These are phyloP conservation scores for Cyclotella atomus DNA, from an alignment of 108 stramenopile genomes.

Conservation along the genomic window DNA sequence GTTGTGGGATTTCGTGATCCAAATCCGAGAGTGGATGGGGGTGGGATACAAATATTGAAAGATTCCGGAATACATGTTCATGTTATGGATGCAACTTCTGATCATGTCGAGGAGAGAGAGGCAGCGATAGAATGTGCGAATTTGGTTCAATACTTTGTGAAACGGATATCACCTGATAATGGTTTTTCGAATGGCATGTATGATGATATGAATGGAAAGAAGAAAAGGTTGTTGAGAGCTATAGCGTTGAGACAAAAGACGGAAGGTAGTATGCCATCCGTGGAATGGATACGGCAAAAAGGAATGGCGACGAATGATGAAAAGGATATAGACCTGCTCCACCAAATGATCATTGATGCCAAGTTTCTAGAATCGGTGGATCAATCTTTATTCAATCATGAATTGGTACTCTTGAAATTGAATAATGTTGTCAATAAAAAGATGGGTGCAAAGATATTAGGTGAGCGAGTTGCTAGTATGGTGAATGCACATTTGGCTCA, in stretches of 20 bases:
- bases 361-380: slow-evolving; percentile 75
- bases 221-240: slow-evolving; percentile 54
- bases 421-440: slow-evolving; percentile 77
- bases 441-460: slow-evolving; percentile 66
- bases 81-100: neutral
- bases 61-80: slow-evolving; percentile 70
- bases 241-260: slow-evolving; percentile 58
- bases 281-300: slow-evolving; percentile 48
- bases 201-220: slow-evolving; percentile 59
- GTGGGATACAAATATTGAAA: slow-evolving; percentile 72
- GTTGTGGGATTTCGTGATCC: slow-evolving; percentile 89
- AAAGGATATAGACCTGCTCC: slow-evolving; percentile 35
- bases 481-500: slow-evolving; percentile 80
- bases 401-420: slow-evolving; percentile 71
- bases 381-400: slow-evolving; percentile 65
- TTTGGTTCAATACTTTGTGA: slow-evolving; percentile 68
- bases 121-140: slow-evolving; percentile 50
- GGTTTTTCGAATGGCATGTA: slow-evolving; percentile 37
- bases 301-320: slow-evolving; percentile 18
- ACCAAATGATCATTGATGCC: slow-evolving; percentile 33
- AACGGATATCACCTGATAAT: slow-evolving; percentile 63
- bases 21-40: slow-evolving; percentile 86
- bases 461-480: slow-evolving; percentile 58
- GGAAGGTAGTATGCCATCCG: slow-evolving; percentile 53
- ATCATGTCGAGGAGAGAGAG: slow-evolving; percentile 3